Conservation (phyloP, 2,329 filamentous ascomycete species). For the Calycina herbarum region DNA sequence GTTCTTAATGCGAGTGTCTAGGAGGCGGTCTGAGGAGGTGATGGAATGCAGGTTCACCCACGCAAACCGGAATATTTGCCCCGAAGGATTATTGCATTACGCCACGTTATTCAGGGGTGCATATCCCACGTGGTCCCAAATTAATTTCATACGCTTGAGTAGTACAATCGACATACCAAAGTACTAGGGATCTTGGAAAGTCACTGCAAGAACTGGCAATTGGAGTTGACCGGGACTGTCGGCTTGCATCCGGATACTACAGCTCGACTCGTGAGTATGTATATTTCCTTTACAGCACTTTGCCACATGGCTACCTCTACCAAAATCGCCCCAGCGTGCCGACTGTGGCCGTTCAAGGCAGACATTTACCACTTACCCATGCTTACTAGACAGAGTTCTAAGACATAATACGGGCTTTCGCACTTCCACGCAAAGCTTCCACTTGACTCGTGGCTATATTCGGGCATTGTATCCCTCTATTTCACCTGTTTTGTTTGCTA, state of each 20-base stretch:
- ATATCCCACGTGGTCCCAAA: background rate
- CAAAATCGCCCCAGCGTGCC: background rate
- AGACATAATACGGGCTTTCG: background rate
- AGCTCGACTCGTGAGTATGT: background rate
- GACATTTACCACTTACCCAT: background rate
- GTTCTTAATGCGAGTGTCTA: background rate
- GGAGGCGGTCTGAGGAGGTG: background rate
- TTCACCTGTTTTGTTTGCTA: background rate
- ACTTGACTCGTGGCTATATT: background rate
- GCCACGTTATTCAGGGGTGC: background rate
- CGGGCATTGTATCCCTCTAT: background rate
- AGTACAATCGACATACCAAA: background rate
- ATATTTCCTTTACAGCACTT: background rate
- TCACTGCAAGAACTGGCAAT: background rate
- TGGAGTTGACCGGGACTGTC: background rate
- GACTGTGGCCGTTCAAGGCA: background rate
- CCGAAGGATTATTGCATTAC: background rate
- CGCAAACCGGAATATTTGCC: background rate
- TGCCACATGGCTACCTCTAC: constrained; percentile 1
- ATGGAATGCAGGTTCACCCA: background rate
- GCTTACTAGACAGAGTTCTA: background rate
- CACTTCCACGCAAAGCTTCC: background rate
- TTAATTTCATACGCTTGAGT: background rate
- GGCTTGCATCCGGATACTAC: background rate
- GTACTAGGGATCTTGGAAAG: background rate